Evolutionary conservation across 306 rosid genomes (phyloP).

Genomic region (Rosa multiflora): DNA sequence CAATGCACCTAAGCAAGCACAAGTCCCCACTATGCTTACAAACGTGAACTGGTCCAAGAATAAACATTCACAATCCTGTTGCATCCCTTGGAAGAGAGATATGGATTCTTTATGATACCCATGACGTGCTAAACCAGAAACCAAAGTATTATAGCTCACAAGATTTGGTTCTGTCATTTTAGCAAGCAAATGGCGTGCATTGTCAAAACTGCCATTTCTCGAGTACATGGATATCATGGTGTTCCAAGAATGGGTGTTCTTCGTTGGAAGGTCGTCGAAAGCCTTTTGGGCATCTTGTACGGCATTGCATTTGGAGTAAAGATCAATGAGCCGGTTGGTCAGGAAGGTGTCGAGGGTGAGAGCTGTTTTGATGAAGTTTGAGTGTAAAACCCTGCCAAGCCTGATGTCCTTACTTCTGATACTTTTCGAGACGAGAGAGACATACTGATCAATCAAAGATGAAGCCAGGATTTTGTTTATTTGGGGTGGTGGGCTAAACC

Average conservation of each 20-base stretch:
- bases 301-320: slow-evolving; percentile 52
- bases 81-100: slow-evolving; percentile 33
- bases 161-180: slow-evolving; percentile 49
- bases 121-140: slow-evolving; percentile 40
- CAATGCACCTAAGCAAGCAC: slow-evolving; percentile 44
- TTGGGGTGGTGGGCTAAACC: neutral
- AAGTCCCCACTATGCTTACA: slow-evolving; percentile 48
- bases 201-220: slow-evolving; percentile 27
- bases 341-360: slow-evolving; percentile 41
- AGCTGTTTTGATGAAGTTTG: slow-evolving; percentile 53
- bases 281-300: slow-evolving; percentile 34
- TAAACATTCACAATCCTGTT: slow-evolving; percentile 28
- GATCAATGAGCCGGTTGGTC: slow-evolving; percentile 47
- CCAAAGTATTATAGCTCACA: slow-evolving; percentile 53
- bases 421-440: slow-evolving; percentile 41
- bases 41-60: slow-evolving; percentile 50
- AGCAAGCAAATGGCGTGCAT: slow-evolving; percentile 39
- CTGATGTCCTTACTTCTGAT: slow-evolving; percentile 35
- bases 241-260: slow-evolving; percentile 60
- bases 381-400: slow-evolving; percentile 44
- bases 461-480: neutral
- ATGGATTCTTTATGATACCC: slow-evolving; percentile 40
- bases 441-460: slow-evolving; percentile 24
- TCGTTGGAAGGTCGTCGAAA: slow-evolving; percentile 49
- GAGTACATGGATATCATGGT: slow-evolving; percentile 38